Evolutionary conservation across 2,329 filamentous ascomycete species (phyloP).

Genomic region (Claviceps quebecensis): DNA sequence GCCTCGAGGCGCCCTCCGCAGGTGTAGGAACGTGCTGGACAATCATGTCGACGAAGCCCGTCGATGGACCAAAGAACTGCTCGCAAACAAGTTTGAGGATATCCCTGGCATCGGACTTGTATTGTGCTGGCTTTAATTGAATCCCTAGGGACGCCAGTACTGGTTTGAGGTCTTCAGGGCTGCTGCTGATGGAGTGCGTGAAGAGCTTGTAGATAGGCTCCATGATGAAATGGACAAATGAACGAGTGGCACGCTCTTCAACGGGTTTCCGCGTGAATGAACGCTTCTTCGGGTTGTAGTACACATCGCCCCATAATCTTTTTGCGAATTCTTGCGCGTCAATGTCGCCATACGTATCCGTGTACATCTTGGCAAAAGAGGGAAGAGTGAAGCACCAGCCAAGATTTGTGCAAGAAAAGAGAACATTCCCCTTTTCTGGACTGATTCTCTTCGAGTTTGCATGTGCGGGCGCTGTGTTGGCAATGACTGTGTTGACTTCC

Average conservation of each 20-base stretch:
- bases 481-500: conserved; percentile 92
- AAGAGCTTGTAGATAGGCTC: conserved; percentile 98
- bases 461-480: conserved; percentile 68
- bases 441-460: conserved; percentile 72
- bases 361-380: conserved; percentile 94
- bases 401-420: conserved; percentile 87
- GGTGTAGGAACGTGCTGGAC: conserved; percentile 82
- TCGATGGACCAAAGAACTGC: conserved; percentile 85
- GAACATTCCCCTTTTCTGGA: conserved; percentile 95
- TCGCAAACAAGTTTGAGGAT: conserved; percentile 81
- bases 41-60: conserved; percentile 92
- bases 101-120: conserved; percentile 78
- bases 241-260: conserved; percentile 67
- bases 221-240: conserved; percentile 87
- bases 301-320: conserved; percentile 91
- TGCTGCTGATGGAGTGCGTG: conserved; percentile 86
- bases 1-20: conserved; percentile 57
- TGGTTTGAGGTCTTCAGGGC: conserved; percentile 66
- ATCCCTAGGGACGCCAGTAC: conserved; percentile 74
- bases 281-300: conserved; percentile 81
- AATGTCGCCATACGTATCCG: conserved; percentile 71
- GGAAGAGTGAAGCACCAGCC: conserved; percentile 92
- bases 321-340: conserved; percentile 71
- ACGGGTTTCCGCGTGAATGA: conserved; percentile 81
- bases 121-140: conserved; percentile 77